phyloP scores from a whole-genome alignment of 345 rosid genomes.

The Hevea brasiliensis region DNA sequence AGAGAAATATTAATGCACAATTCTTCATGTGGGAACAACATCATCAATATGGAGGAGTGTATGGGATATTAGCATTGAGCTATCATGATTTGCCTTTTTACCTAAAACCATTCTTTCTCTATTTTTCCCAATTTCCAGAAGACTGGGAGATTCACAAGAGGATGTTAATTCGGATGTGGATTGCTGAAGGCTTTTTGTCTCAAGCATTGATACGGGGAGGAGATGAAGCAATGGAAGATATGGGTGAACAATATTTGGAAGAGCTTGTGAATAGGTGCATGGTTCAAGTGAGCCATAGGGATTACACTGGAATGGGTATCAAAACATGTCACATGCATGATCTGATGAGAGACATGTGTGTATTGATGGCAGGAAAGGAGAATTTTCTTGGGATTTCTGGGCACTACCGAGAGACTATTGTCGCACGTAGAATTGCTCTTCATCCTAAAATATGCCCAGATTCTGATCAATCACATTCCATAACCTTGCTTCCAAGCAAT shows the following conservation, averaged over 20 bases:
- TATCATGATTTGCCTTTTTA: background rate
- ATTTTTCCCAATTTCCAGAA: background rate
- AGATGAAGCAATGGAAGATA: background rate
- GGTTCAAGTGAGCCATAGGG: background rate
- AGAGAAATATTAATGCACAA: background rate
- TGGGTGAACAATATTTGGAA: background rate
- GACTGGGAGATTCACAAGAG: background rate
- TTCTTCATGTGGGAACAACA: background rate
- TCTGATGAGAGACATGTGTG: background rate
- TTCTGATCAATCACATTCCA: too few species aligned
- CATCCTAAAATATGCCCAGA: too few species aligned
- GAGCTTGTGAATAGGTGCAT: background rate
- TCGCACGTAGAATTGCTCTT: too few species aligned
- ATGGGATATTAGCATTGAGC: background rate
- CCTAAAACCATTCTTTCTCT: conserved; percentile 8
- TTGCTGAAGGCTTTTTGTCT: conserved; percentile 8
- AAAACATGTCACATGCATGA: background rate
- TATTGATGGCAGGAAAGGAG: background rate
- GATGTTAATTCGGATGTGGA: background rate
- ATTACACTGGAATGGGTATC: background rate
- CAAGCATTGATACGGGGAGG: too few species aligned
- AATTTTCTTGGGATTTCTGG: background rate
- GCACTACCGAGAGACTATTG: background rate
- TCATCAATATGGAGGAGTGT: background rate
- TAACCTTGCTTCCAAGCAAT: background rate